Conservation (phyloP, 345 rosid species). For the Excoecaria cochinchinensis region DNA sequence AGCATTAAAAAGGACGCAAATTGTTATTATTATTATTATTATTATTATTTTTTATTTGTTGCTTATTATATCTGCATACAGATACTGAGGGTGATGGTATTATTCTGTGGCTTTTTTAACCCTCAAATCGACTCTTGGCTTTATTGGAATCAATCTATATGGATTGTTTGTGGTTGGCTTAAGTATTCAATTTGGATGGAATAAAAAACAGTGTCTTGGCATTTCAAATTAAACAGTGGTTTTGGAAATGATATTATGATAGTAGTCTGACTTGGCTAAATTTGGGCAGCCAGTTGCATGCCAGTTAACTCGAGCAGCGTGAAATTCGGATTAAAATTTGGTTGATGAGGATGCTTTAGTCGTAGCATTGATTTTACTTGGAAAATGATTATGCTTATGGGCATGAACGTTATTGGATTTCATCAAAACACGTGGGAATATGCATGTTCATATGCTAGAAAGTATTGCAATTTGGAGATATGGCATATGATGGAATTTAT, state of each 20-base stretch:
- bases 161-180: background rate
- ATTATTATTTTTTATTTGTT: background rate
- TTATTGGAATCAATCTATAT: background rate
- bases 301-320: background rate
- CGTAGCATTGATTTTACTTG: no score
- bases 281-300: background rate
- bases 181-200: background rate
- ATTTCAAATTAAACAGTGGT: background rate
- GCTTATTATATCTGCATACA: background rate
- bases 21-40: background rate
- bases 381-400: no score
- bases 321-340: background rate
- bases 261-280: background rate
- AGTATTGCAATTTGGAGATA: no score
- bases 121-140: no score
- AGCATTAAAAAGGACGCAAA: background rate
- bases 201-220: background rate
- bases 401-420: background rate
- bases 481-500: no score
- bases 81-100: background rate
- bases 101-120: background rate
- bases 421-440: no score
- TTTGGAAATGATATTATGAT: background rate
- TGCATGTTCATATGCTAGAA: no score
- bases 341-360: no score